A percentile compares a stretch with the other conserved stretches of the same genome.
These are phyloP conservation scores for Trichoderma sp. DNA, from an alignment of 2,329 filamentous ascomycete species.

Conservation along the genomic window DNA sequence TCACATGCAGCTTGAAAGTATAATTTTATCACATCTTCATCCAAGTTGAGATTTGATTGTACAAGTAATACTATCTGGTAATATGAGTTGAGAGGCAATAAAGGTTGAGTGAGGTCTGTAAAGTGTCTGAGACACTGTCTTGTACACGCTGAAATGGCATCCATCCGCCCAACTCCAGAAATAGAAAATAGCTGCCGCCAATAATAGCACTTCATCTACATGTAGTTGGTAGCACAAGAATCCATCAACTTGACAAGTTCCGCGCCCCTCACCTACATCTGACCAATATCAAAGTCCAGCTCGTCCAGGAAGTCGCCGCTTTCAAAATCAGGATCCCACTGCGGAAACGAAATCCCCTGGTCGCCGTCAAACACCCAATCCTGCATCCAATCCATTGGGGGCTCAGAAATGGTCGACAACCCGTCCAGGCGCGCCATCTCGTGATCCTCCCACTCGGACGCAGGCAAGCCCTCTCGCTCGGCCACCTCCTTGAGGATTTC, in stretches of 20 bases:
- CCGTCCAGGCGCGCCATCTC: constrained; percentile 27
- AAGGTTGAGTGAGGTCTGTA: background rate
- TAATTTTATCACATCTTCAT: background rate
- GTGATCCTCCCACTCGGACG: constrained; percentile 29
- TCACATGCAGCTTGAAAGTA: background rate
- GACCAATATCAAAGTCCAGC: constrained; percentile 10
- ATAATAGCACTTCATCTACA: background rate
- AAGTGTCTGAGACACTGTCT: background rate
- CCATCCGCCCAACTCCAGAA: background rate
- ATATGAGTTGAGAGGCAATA: background rate
- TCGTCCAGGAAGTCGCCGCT: constrained; percentile 9
- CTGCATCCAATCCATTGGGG: constrained; percentile 36
- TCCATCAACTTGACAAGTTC: background rate
- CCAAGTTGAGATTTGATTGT: background rate
- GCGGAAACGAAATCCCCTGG: constrained; percentile 31
- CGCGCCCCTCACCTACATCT: background rate
- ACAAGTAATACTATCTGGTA: background rate
- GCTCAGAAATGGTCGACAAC: constrained; percentile 26
- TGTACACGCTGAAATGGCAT: background rate
- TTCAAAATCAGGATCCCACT: constrained; percentile 28
- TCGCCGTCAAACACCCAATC: constrained; percentile 39
- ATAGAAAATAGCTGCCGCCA: background rate
- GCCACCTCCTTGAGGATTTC: constrained; percentile 43
- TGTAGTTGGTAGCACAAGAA: background rate
- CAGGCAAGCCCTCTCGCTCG: constrained; percentile 34